These are phyloP conservation scores for Lentinula guzmanii DNA, from an alignment of 768 basidiomycete genomes.

Conservation along the genomic window DNA sequence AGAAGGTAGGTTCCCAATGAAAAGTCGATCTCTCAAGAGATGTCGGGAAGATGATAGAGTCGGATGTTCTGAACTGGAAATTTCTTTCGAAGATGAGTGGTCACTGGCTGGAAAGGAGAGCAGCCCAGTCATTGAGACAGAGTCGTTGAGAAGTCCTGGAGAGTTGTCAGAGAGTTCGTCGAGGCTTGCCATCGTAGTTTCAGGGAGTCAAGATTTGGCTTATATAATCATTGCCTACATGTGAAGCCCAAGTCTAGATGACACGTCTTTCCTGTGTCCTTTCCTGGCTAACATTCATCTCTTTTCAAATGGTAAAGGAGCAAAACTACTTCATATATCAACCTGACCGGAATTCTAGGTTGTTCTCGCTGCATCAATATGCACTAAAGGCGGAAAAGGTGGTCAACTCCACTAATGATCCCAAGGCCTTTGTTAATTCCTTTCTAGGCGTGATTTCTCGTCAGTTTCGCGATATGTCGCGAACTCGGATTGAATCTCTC, in stretches of 20 bases:
- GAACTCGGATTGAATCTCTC: slow-evolving; percentile 89
- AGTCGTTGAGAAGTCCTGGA: neutral
- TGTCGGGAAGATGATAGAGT: slow-evolving; percentile 17
- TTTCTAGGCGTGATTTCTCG: slow-evolving; percentile 79
- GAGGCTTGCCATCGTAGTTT: neutral
- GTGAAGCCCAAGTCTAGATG: neutral
- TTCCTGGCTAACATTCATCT: neutral
- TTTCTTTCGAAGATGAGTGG: neutral
- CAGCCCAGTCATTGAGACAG: neutral
- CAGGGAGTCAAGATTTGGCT: too few species aligned
- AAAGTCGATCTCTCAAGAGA: slow-evolving; percentile 68
- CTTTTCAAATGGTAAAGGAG: neutral
- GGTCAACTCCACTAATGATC: slow-evolving; percentile 14
- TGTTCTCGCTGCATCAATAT: slow-evolving; percentile 91
- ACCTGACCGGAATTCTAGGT: slow-evolving; percentile 43
- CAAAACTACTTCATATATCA: neutral
- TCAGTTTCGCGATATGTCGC: slow-evolving; percentile 91
- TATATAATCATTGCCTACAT: neutral
- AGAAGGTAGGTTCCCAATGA: slow-evolving; percentile 84
- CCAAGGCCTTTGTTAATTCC: neutral
- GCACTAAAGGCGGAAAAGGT: slow-evolving; percentile 93
- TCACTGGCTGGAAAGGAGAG: neutral
- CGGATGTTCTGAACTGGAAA: neutral
- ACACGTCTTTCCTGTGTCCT: neutral
- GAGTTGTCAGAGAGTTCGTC: neutral